Evolutionary conservation across 202 grass and related monocot genomes (phyloP).

Genomic region (Digitaria exilis): DNA sequence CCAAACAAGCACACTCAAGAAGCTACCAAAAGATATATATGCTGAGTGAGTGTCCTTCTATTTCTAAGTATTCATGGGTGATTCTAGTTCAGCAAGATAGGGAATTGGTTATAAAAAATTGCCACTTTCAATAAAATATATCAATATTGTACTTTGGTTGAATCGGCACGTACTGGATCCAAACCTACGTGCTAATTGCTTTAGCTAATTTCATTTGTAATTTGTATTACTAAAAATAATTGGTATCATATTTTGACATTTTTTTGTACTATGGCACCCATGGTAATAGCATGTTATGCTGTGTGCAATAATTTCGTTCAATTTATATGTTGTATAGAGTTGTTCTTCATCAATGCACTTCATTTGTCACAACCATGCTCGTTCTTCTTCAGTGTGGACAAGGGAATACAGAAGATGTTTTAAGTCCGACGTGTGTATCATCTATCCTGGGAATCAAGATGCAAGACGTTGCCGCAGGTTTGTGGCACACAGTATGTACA

Average conservation of each 20-base stretch:
- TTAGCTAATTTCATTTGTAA: background rate
- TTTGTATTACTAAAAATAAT: background rate
- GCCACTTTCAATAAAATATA: background rate
- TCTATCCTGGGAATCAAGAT: slow-evolving; percentile 94
- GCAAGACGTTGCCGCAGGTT: slow-evolving; percentile 75
- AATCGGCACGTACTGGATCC: background rate
- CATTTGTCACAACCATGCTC: slow-evolving; percentile 19
- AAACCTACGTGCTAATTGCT: background rate
- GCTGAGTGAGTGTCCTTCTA: background rate
- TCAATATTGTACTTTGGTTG: background rate
- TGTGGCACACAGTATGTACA: slow-evolving; percentile 96
- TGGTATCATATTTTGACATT: background rate
- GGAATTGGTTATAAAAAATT: background rate
- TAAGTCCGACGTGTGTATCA: slow-evolving; percentile 89
- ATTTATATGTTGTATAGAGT: background rate
- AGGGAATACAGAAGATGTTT: slow-evolving; percentile 89
- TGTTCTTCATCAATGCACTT: slow-evolving; percentile 20
- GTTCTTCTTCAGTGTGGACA: slow-evolving; percentile 78
- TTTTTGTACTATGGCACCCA: background rate
- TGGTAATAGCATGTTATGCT: background rate
- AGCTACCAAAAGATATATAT: slow-evolving; percentile 4
- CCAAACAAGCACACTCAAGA: slow-evolving; percentile 7
- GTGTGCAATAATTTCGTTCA: slow-evolving; percentile 7
- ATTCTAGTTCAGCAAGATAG: slow-evolving; percentile 10
- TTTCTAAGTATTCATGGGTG: background rate